These are phyloP conservation scores for Colletotrichum cereale DNA, from an alignment of 2,329 filamentous ascomycete genomes.

Conservation along the genomic window DNA sequence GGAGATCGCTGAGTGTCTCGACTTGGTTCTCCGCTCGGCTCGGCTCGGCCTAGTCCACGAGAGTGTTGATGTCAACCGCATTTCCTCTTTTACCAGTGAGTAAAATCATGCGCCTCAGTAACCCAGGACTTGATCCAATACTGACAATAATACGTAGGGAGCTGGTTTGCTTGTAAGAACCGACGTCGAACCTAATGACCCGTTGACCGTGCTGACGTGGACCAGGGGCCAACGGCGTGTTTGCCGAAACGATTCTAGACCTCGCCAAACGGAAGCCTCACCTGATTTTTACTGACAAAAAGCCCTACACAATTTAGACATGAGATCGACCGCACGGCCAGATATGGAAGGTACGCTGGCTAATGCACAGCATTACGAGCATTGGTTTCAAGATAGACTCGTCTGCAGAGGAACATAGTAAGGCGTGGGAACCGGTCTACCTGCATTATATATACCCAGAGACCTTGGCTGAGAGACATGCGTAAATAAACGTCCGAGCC, in stretches of 20 bases:
- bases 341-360: not conserved
- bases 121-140: not conserved
- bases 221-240: slow-evolving; percentile 90
- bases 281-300: slow-evolving; percentile 78
- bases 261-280: slow-evolving; percentile 90
- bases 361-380: not conserved
- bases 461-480: not conserved
- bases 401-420: slow-evolving; percentile 5
- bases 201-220: slow-evolving; percentile 2
- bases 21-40: slow-evolving; percentile 80
- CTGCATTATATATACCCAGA: slow-evolving; percentile 34
- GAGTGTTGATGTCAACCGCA: slow-evolving; percentile 83
- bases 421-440: slow-evolving; percentile 19
- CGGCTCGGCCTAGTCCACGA: slow-evolving; percentile 89
- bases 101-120: slow-evolving; percentile 21
- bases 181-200: too few species aligned
- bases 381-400: slow-evolving; percentile 5
- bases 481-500: not conserved
- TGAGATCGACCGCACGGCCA: not conserved
- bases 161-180: slow-evolving; percentile 86
- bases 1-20: slow-evolving; percentile 82
- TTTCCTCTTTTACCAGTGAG: slow-evolving; percentile 78
- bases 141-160: slow-evolving; percentile 59
- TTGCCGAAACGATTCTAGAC: slow-evolving; percentile 91
- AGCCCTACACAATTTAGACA: slow-evolving; percentile 66